Evolutionary conservation across 1,284 basidiomycete genomes (phyloP), one percentile per base, ranked within the genome.

Genomic region (Takashimella koratensis): DNA sequence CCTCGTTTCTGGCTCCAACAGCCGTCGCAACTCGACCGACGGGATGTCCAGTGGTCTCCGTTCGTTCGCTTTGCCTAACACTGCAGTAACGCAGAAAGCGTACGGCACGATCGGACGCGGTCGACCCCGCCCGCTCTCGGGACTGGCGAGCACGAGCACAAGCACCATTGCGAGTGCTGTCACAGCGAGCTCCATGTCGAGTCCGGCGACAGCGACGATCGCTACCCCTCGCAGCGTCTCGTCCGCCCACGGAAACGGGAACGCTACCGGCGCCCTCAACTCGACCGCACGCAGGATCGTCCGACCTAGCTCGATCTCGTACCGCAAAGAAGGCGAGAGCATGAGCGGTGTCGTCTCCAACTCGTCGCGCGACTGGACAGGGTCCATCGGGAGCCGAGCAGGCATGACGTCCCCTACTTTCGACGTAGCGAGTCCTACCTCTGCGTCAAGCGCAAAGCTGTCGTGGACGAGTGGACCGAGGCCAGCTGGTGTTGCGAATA

Each of bases 251-350:
- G 16, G 16, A 16, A 36, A 36, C 30, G 16, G 16, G 30, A 36
- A 36, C 16, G 16, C 16, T 8, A 8, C 8, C 52, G 36, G 59
- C 64, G 4, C 40, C 44, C 3, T 41, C 45, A 4, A 39, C 54
- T 11, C 56, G 58, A 12, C 53, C 53, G 6, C 48, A 57, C 24
- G 45, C 48, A 10, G 49, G 5, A 60, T 58, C 13, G 58, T 59
- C 2, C 52, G 63, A 2, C 56, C 63, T 27, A 71, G 70, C 52
- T 70, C 67, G 0, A 73, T 74, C 49, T 70, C 68, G 20, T 74
- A 74, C 53, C 67, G 62, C 53, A 70, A 64, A 51, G 68, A 71
- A 20, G 61, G 60, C 45, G 61, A 58, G 20, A 47, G 25, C 26
- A 48, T 54, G 1, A 56, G 58, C 30, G 45, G 44, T 10, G 10